Conservation (phyloP, 768 basidiomycete species). For the Cystofilobasidium bisporidii region DNA sequence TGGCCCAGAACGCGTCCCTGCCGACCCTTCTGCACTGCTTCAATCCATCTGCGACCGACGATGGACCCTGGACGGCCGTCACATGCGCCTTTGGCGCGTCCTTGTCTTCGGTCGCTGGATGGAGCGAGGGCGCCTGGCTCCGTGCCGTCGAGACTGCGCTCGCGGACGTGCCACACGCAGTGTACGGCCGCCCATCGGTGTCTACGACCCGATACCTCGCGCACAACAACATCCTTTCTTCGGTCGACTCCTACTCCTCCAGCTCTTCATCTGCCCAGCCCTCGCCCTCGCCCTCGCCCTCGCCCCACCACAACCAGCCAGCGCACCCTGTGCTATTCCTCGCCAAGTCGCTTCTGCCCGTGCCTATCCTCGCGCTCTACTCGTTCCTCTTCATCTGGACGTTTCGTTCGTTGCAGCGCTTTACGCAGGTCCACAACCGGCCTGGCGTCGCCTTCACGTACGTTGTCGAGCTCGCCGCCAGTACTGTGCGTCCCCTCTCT, state of each 20-base stretch:
- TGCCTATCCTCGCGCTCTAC: conserved; percentile 68
- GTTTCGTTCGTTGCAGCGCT: conserved; percentile 60
- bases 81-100: not conserved
- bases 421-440: conserved; percentile 79
- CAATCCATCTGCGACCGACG: not conserved
- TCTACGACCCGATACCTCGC: not conserved
- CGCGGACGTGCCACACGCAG: not conserved
- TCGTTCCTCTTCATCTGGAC: conserved; percentile 65
- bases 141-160: not conserved
- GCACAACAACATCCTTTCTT: not conserved
- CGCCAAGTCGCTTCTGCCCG: conserved; percentile 44
- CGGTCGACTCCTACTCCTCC: not conserved
- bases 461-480: conserved; percentile 78
- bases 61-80: not conserved
- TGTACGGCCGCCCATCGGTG: not conserved
- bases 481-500: conserved; percentile 52
- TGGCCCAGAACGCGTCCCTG: not conserved
- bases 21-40: conserved; percentile 15
- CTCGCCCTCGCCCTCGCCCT: too few relatives aligned
- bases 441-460: conserved; percentile 89
- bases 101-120: not conserved
- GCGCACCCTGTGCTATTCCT: conserved; percentile 45
- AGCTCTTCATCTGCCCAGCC: not conserved
- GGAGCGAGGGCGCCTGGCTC: not conserved
- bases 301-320: conserved; percentile 27